Conservation (phyloP, 2,329 filamentous ascomycete genomes). For the Pyrenophora graminea region DNA sequence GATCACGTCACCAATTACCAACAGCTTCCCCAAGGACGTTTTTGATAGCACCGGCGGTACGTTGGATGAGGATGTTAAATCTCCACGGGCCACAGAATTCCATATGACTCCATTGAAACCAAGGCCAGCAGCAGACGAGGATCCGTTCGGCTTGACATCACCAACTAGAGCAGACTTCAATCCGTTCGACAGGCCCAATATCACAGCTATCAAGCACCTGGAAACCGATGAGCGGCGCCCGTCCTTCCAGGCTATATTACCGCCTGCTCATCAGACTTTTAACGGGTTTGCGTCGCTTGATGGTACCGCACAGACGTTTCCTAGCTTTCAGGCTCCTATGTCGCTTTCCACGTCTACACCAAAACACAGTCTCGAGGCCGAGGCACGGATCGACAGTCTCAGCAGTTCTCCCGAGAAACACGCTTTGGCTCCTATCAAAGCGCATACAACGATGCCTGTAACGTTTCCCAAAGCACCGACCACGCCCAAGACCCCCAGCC, state of each 20-base stretch:
- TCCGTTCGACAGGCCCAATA: slow-evolving; percentile 28
- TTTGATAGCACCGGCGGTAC: slow-evolving; percentile 33
- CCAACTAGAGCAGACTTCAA: slow-evolving; percentile 50
- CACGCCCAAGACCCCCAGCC: slow-evolving; percentile 21
- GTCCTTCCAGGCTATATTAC: slow-evolving; percentile 45
- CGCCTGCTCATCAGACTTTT: slow-evolving; percentile 39
- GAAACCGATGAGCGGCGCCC: slow-evolving; percentile 36
- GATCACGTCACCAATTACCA: slow-evolving; percentile 47
- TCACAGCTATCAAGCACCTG: slow-evolving; percentile 21
- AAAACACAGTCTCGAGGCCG: slow-evolving; percentile 13
- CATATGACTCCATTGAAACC: slow-evolving; percentile 46
- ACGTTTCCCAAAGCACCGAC: slow-evolving; percentile 20
- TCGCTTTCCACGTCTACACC: slow-evolving; percentile 15
- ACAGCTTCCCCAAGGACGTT: slow-evolving; percentile 42
- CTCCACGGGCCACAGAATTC: slow-evolving; percentile 42
- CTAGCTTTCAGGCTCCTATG: slow-evolving; percentile 20
- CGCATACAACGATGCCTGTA: slow-evolving; percentile 10
- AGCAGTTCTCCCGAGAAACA: slow-evolving; percentile 26
- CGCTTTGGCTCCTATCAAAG: slow-evolving; percentile 12
- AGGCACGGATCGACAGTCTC: slow-evolving; percentile 32
- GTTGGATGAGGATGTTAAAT: slow-evolving; percentile 44
- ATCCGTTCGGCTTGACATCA: slow-evolving; percentile 46
- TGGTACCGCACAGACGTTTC: slow-evolving; percentile 35
- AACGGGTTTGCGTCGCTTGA: slow-evolving; percentile 46
- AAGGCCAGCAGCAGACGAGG: slow-evolving; percentile 34